Evolutionary conservation across 148 eudicot species (phyloP), one percentile per base, ranked within the genome.

Genomic region (Heliosperma pusillum): DNA sequence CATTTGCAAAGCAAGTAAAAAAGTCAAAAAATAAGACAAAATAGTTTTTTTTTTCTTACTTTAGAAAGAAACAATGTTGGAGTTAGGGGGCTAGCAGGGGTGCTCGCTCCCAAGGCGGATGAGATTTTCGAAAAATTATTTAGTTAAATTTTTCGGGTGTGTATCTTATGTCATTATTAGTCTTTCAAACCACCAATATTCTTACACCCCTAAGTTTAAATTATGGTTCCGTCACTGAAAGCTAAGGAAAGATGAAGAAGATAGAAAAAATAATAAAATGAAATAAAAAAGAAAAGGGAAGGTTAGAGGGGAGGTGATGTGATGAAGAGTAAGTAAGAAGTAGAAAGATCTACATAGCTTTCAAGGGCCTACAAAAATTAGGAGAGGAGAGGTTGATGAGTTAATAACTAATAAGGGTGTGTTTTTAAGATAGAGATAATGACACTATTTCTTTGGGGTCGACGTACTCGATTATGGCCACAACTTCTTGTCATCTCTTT

Each of bases 311-410:
- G 59, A 56, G 59, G 59, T 56, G 59, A 56, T 56, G 59, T 21
- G 55, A 29, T 61, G 12, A 77, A 76, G 61, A 45, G 71, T 45
- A 44, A 68, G 69, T 64, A 60, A 63, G 66, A 29, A 74, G 80
- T 78, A 70, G 88, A 87, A 88, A 86, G 83, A 88, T 87, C 83
- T 85, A 88, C 82, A 82, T 79, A 86, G 85, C 78, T 88, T 75
- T 65, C 74, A 79, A 85, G 87, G 80, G 82, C 91, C 84, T 83
- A 87, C 80, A 69, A 58, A 66, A 73, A 67, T 77, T 27, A 81
- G 83, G 76, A 36, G 76, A 60, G 66, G 82, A 42, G 30, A 42
- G 69, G 64, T 65, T n/a, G 53, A 64, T 53, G 71, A 7, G 78
- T 66, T 22, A 6, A 36, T 36, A 36, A 6, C 6, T 36, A 36